These are phyloP conservation scores for Phytopythium vexans DNA, from an alignment of 352 stramenopile species.

Conservation along the genomic window DNA sequence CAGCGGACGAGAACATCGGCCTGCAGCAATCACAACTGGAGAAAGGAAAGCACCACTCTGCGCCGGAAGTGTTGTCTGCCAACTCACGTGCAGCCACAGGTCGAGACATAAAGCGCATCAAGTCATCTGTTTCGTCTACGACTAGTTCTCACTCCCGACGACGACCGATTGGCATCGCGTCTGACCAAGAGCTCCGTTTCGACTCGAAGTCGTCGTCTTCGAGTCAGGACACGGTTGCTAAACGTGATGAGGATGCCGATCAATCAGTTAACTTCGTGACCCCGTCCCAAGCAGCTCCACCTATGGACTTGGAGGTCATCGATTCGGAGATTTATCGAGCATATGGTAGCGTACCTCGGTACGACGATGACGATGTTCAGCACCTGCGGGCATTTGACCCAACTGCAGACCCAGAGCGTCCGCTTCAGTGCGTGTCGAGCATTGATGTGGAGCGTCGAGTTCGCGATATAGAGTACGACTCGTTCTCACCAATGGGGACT, in stretches of 20 bases:
- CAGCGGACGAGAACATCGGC: constrained; percentile 15
- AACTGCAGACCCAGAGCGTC: constrained; percentile 23
- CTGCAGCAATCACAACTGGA: constrained; percentile 4
- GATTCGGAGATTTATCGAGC: constrained; percentile 33
- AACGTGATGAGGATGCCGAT: constrained; percentile 9
- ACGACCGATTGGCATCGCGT: constrained; percentile 1
- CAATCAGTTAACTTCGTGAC: constrained; percentile 16
- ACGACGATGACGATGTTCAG: constrained; percentile 31
- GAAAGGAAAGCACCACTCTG: neutral
- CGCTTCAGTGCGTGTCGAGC: constrained; percentile 24
- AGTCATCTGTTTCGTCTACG: neutral
- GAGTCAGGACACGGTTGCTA: constrained; percentile 11
- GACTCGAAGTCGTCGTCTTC: constrained; percentile 5
- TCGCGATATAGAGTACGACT: constrained; percentile 40
- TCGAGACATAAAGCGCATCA: neutral
- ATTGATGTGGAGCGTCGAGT: constrained; percentile 34
- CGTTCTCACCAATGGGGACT: constrained; percentile 38
- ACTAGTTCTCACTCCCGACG: neutral
- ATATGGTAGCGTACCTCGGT: constrained; percentile 28
- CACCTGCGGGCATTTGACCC: constrained; percentile 30
- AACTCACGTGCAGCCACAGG: neutral
- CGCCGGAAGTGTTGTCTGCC: neutral
- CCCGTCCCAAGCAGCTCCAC: constrained; percentile 23
- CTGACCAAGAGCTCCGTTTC: constrained; percentile 14
- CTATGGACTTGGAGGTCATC: constrained; percentile 14